phyloP scores from a whole-genome alignment of 257 asterid genomes.

The Solanum pennellii region DNA sequence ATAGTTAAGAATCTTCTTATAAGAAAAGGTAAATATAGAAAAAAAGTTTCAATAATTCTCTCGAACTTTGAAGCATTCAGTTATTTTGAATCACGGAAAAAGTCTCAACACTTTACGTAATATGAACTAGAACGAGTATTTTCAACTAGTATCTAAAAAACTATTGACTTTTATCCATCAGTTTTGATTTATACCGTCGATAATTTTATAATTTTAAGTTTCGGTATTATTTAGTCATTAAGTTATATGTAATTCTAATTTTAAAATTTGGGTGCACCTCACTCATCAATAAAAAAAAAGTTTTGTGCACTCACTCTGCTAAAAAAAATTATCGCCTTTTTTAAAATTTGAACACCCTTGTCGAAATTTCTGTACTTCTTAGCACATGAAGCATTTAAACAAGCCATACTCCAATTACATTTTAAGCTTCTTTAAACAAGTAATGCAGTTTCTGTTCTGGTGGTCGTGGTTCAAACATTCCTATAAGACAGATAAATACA shows the following conservation, averaged over 20 bases:
- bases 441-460: neutral
- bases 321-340: too few species aligned
- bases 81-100: neutral
- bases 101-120: neutral
- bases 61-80: neutral
- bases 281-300: neutral
- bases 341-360: neutral
- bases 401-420: neutral
- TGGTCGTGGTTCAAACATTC: neutral
- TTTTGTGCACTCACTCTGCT: neutral
- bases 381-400: neutral
- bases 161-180: neutral
- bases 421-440: neutral
- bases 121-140: neutral
- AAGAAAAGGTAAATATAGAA: neutral
- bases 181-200: neutral
- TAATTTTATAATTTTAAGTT: neutral
- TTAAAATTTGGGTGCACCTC: neutral
- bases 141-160: neutral
- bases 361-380: neutral
- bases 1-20: neutral
- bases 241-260: neutral
- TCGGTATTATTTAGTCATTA: neutral
- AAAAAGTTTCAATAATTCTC: neutral
- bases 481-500: neutral